Base-by-base conservation (phyloP, 2,329 filamentous ascomycete genomes). In the Chrysoporthe deuterocubensis region DNA sequence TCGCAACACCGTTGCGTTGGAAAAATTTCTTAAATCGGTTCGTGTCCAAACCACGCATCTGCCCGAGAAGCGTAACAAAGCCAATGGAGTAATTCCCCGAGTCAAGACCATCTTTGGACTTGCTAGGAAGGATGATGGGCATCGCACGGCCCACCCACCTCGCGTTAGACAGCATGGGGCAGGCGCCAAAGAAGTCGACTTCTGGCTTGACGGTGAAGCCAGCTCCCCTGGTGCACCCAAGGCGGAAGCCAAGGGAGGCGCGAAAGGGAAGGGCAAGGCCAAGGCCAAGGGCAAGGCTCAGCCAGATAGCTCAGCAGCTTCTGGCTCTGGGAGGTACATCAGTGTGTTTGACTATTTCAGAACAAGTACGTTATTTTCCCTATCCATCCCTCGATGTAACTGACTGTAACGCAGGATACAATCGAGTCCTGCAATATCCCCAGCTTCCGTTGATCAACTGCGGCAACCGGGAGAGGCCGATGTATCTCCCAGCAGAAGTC, bases 321-420 rank as follows among this genome's bases (percentile, higher is more conserved):
- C 7, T n/a, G 34, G 18, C 2, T 6, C 16, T 40, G 54, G 69
- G 0, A 72, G 72, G n/a, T 86, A 85, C 68, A 82, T 87, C n/a
- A 82, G 78, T 62, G 83, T 90, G 50, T 80, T 78, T 42, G 77
- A 85, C 26, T 84, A 84, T 77, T 86, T 87, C 73, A 67, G 73
- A 63, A 66, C 76, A 67, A 73, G 80, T 82, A 73, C 11, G n/a
- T n/a, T n/a, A n/a, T n/a, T n/a, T n/a, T n/a, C n/a, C n/a, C n/a
- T n/a, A n/a, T n/a, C 84, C 87, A 0, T 83, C 89, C 2, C 74
- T 91, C 71, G 90, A 91, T 71, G 83, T 89, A n/a, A n/a, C n/a
- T n/a, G n/a, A n/a, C 21, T 87, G 87, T 14, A 87, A 75, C 7
- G 71, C 70, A 1, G 75, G 80, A 0, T 79, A 83, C 16, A n/a